Base-by-base conservation (phyloP, 2,329 filamentous ascomycete species). In the Cercospora zeae-maydis region DNA sequence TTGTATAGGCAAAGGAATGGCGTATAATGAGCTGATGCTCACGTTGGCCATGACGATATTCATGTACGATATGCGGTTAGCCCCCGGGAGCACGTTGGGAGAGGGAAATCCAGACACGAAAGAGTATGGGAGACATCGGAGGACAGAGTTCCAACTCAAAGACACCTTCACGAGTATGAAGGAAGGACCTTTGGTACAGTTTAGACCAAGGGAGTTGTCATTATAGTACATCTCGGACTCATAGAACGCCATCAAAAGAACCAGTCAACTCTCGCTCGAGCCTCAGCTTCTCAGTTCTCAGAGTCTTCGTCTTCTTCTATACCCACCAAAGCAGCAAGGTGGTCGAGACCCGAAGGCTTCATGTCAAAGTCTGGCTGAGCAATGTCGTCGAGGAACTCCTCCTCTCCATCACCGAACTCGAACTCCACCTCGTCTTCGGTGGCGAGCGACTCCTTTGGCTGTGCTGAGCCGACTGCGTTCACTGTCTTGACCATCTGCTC, bases 1-100 rank as follows among this genome's bases (percentile, higher is more conserved):
- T 7, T 69, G 67, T 36, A 69, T 69, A 34, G 67, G 67, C 1
- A 67, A 69, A 58, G 66, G 65, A 2, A 65, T 67, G 67, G 67
- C 67, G 5, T 69, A 67, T 9, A 59, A 65, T n/a, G 65, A 69
- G 58, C 54, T 69, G 30, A 67, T 56, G n/a, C 36, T 63, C 8
- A 63, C 67, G 13, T 39, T 69, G n/a, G 67, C 65, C 6, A 45
- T 65, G 11, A 54, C 63, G 37, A 47, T 67, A 11, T 65, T 56
- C 42, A 45, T 69, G 53, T 69, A 67, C 37, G 67, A 69, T 24
- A 63, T 69, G 65, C 55, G 67, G 9, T 54, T 69, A 14, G 63
- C 63, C 14, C 63, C 65, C 9, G 67, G 65, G 3, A 64, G 34
- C n/a, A 56, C 62, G 14, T 11, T 61, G 30, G 64, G 64, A 19